These are phyloP conservation scores for Pseudonitzschia multiseries DNA, from an alignment of 108 stramenopile species.

Conservation along the genomic window DNA sequence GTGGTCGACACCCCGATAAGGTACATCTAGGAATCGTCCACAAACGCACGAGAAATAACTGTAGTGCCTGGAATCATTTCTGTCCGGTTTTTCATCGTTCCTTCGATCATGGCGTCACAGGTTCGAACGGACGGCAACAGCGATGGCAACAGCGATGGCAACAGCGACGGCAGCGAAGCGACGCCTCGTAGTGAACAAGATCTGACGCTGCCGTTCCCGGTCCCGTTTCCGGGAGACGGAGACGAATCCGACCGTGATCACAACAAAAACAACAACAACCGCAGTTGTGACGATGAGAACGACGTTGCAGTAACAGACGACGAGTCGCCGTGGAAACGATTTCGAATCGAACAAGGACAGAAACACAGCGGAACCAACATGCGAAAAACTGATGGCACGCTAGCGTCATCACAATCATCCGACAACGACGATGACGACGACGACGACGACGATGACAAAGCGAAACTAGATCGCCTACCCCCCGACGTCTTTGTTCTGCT, in stretches of 20 bases:
- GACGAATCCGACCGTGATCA: not conserved
- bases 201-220: conserved; percentile 3
- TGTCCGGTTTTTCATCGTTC: no score
- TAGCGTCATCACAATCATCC: no score
- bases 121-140: not conserved
- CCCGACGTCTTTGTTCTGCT: conserved; percentile 7
- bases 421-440: no score
- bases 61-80: no score
- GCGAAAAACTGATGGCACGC: no score
- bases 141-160: not conserved
- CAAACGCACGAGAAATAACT: no score
- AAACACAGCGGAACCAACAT: not conserved
- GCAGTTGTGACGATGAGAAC: not conserved
- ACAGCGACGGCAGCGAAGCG: not conserved
- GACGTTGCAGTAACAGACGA: not conserved
- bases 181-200: not conserved
- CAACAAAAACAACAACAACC: no score
- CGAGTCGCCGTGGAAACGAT: not conserved
- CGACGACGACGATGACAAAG: not conserved
- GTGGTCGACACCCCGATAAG: no score
- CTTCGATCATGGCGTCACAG: not conserved
- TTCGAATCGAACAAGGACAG: not conserved
- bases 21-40: no score
- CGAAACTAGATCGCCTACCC: not conserved
- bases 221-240: conserved; percentile 3